These are phyloP conservation scores for Hymenoscyphus infarciens DNA, from an alignment of 2,329 filamentous ascomycete species.

Conservation along the genomic window DNA sequence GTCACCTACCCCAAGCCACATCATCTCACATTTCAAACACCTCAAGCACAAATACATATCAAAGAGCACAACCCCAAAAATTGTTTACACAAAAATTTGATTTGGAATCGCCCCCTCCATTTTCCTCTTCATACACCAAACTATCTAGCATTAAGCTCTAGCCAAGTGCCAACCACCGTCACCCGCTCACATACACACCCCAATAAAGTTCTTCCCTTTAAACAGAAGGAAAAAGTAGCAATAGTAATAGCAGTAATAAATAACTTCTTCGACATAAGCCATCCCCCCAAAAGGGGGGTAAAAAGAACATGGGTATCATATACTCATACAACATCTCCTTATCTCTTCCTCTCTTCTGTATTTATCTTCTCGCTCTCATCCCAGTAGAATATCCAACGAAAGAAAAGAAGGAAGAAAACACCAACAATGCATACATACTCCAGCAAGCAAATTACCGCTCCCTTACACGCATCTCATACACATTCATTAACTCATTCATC, in stretches of 20 bases:
- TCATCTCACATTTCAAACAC: too few species aligned
- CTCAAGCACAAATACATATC: too few species aligned
- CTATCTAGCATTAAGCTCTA: conserved; percentile 1
- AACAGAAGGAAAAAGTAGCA: conserved; percentile 4
- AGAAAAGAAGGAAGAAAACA: conserved; percentile 1
- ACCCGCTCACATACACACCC: too few species aligned
- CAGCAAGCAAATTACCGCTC: background rate
- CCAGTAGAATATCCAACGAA: background rate
- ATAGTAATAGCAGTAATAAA: background rate
- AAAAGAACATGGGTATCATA: conserved; percentile 22
- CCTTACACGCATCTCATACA: background rate
- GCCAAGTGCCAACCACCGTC: background rate
- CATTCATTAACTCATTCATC: conserved; percentile 3
- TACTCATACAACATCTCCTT: conserved; percentile 15
- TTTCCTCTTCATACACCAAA: background rate
- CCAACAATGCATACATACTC: background rate
- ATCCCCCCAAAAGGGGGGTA: conserved; percentile 7
- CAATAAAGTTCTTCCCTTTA: background rate
- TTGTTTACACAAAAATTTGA: background rate
- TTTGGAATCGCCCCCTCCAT: background rate
- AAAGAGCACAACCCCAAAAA: background rate
- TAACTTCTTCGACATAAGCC: background rate
- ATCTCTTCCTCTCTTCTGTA: background rate
- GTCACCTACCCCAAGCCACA: too few species aligned
- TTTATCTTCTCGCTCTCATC: background rate